A percentile compares a stretch with the other conserved stretches of the same genome.
These are phyloP conservation scores for Aspergillus fischeri DNA, from an alignment of 2,329 filamentous ascomycete species.

Conservation along the genomic window DNA sequence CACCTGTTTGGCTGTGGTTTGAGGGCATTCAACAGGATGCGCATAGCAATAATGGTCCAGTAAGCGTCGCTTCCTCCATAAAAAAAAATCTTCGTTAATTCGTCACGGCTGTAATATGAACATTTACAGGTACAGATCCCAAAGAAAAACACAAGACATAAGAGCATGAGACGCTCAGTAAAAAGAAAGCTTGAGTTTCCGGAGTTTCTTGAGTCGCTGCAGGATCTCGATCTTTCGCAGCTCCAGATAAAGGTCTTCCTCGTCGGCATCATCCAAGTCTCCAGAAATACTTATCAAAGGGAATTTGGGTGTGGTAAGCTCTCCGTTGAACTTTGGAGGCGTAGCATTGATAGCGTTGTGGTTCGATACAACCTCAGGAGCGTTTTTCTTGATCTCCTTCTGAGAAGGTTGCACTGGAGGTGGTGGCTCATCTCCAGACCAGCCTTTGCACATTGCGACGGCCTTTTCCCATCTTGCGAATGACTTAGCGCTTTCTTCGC, in stretches of 20 bases:
- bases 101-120: neutral
- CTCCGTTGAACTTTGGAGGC: conserved; percentile 11
- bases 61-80: neutral
- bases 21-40: neutral
- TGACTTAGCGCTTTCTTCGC: conserved; percentile 53
- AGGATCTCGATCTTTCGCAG: conserved; percentile 33
- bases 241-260: conserved; percentile 34
- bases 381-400: neutral
- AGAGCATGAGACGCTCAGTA: conserved; percentile 6
- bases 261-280: conserved; percentile 31
- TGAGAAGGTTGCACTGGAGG: neutral
- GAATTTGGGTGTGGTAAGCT: conserved; percentile 12
- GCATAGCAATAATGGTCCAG: neutral
- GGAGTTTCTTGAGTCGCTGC: conserved; percentile 29
- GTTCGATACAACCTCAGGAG: conserved; percentile 10
- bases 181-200: conserved; percentile 19
- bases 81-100: neutral
- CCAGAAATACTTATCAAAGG: conserved; percentile 19
- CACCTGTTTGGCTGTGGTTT: no score
- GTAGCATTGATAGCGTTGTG: conserved; percentile 8
- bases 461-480: conserved; percentile 69
- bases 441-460: conserved; percentile 70
- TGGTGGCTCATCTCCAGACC: conserved; percentile 38
- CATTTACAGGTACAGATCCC: neutral
- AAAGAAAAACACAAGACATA: neutral